Percentiles rank a stretch among this genome's conserved stretches.
phyloP scores from a whole-genome alignment of 2,329 filamentous ascomycete species.

The Cordyceps cicadae region DNA sequence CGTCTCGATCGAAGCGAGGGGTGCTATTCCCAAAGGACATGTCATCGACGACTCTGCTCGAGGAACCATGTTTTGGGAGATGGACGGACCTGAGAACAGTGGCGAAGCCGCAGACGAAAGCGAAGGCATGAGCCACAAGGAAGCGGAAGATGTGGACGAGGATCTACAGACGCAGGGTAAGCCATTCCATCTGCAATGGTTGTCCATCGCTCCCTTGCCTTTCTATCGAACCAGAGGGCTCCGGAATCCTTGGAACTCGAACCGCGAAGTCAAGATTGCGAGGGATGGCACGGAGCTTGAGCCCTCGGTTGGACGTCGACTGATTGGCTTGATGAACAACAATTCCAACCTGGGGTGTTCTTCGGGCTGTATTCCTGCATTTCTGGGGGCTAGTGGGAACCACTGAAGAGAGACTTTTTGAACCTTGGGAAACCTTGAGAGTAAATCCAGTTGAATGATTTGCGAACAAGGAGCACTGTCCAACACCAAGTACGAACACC shows the following conservation, averaged over 20 bases:
- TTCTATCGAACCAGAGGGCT: constrained; percentile 85
- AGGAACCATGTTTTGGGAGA: constrained; percentile 97
- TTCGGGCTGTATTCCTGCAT: neutral
- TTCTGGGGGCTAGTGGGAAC: neutral
- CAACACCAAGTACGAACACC: neutral
- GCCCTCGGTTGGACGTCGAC: constrained; percentile 64
- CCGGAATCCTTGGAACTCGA: constrained; percentile 90
- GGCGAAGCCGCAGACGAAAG: constrained; percentile 38
- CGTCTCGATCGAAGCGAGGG: constrained; percentile 70
- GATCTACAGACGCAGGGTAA: constrained; percentile 71
- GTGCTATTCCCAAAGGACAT: constrained; percentile 68
- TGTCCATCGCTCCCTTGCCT: constrained; percentile 72
- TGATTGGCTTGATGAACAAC: constrained; percentile 72
- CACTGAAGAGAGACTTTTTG: neutral
- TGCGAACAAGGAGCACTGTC: neutral
- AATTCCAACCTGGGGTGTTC: neutral
- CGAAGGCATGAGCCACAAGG: constrained; percentile 29
- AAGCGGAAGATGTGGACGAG: constrained; percentile 34
- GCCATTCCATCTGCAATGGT: constrained; percentile 85
- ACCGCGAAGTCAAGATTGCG: constrained; percentile 92
- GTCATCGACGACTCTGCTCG: constrained; percentile 89
- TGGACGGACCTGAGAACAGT: constrained; percentile 50
- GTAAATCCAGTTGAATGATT: neutral
- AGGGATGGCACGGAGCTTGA: constrained; percentile 91
- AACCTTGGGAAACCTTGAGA: neutral